Percentiles rank a stretch among this genome's conserved stretches.
Evolutionary conservation across 176 grass and related monocot species (phyloP).

Genomic region (Aegilops sharonensis): DNA sequence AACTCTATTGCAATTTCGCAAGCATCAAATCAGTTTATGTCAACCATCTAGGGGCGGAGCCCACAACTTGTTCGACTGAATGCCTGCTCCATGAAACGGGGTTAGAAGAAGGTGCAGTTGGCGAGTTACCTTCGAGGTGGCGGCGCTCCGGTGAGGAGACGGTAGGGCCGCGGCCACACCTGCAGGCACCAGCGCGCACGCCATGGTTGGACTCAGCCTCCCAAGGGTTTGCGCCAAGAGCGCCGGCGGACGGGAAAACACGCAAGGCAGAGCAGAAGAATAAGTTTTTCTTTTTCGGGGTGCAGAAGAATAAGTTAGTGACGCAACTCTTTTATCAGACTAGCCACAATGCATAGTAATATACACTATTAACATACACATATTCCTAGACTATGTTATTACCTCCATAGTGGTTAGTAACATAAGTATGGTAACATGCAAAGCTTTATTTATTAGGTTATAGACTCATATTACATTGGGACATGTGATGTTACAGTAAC

Average conservation of each 20-base stretch:
- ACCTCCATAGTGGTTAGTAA: no score
- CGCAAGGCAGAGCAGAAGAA: not conserved
- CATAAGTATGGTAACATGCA: no score
- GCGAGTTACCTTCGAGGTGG: constrained; percentile 23
- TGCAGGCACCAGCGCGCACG: constrained; percentile 18
- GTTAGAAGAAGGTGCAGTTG: not conserved
- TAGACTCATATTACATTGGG: no score
- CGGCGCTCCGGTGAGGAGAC: not conserved
- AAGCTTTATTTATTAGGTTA: no score
- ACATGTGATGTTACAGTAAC: no score
- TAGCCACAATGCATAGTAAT: no score
- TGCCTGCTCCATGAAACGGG: not conserved
- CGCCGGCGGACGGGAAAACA: not conserved
- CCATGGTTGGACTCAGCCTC: constrained; percentile 11
- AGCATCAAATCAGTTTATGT: not conserved
- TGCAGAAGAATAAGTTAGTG: no score
- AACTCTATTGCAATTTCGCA: not conserved
- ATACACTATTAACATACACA: no score
- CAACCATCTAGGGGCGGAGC: not conserved
- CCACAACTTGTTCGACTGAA: constrained; percentile 9
- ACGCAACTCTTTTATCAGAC: no score
- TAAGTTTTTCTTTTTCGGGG: no score
- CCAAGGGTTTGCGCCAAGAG: not conserved
- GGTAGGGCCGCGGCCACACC: not conserved
- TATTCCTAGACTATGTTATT: no score